Evolutionary conservation across 2,329 filamentous ascomycete species (phyloP), one percentile per base, ranked within the genome.

Genomic region (Pseudogymnoascus sp.): DNA sequence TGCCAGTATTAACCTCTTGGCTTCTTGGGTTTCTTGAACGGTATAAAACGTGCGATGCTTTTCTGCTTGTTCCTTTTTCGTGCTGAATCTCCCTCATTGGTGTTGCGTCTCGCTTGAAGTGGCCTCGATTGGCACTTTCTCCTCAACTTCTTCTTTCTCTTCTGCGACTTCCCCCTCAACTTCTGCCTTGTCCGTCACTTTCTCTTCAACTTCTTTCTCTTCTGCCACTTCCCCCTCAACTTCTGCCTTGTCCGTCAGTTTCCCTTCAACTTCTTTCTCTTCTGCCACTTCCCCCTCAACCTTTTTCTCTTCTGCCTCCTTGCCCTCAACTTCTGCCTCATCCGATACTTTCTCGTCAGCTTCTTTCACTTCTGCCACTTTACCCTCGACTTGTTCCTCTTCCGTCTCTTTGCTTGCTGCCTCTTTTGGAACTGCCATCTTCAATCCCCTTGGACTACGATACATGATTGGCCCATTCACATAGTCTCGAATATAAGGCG

Each of bases 291-390:
- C 7, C 21, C 16, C 8, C 67, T 4, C n/a, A 4, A 16, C 39
- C 45, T 61, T 36, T 19, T 66, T 8, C 69, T 69, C 21, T 67
- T 68, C 70, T 69, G 71, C 60, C 67, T n/a, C n/a, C n/a, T n/a
- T n/a, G n/a, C n/a, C 11, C 67, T 3, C 36, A 3, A n/a, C 36
- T 25, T 62, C 65, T 66, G 39, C 21, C 28, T 19, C 51, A 6
- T 61, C 8, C n/a, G 23, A 10, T 4, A 69, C 10, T 63, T 66
- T 4, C 65, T 63, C 36, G 23, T 62, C 6, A 28, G 61, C 41
- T 10, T 36, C 54, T 57, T 64, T 60, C 51, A 48, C 14, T 41
- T 28, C 25, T 45, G 39, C 19, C 39, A 37, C 36, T 66, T 57
- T 48, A 67, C 34, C 67, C 66, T 14, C 2, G 3, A 16, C n/a